Evolutionary conservation across 176 grass and related monocot genomes (phyloP).

Genomic region (barley (Hordeum vulgare)): MorexV3_pseudomolecules_assembly NC_058521.1:535668636-535669135

Average conservation of each 20-base stretch:
- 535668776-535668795: slow-evolving; percentile 23
- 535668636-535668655: not conserved
- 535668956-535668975: too few relatives aligned
- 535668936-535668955: not conserved
- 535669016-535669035: slow-evolving; percentile 15
- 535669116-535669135: not conserved
- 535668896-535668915: not conserved
- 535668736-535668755: too few relatives aligned
- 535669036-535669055: slow-evolving; percentile 1
- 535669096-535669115: not conserved
- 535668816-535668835: not conserved
- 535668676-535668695: not conserved
- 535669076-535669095: not conserved
- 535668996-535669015: slow-evolving; percentile 24
- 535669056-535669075: not conserved
- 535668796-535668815: slow-evolving; percentile 23
- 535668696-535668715: too few relatives aligned
- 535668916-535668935: not conserved
- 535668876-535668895: not conserved
- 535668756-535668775: too few relatives aligned
- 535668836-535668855: slow-evolving; percentile 6
- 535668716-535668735: too few relatives aligned
- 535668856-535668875: not conserved
- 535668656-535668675: not conserved
- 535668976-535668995: slow-evolving; percentile 23